Conservation (phyloP, 1,284 basidiomycete species). For the Cutaneotrichosporon cavernicola region DNA sequence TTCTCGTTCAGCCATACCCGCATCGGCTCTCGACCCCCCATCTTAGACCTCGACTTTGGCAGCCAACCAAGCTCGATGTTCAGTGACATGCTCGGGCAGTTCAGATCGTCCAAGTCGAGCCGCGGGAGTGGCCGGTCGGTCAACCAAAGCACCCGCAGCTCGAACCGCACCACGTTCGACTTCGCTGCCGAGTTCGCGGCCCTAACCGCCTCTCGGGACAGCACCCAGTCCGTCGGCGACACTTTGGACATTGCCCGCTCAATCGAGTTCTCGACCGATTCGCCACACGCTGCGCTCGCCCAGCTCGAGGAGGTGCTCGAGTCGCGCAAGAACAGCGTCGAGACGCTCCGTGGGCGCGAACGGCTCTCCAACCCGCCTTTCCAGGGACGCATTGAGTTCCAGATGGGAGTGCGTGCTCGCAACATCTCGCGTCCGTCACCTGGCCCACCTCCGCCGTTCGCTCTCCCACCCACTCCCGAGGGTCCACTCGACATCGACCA, state of each 20-base stretch:
- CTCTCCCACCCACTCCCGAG: slow-evolving; percentile 7
- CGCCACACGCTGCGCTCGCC: not conserved
- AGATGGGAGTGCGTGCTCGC: slow-evolving; percentile 30
- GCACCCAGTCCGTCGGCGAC: not conserved
- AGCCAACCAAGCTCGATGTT: slow-evolving; percentile 4
- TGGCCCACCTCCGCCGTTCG: slow-evolving; percentile 18
- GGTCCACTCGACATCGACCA: slow-evolving; percentile 21
- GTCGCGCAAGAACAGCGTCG: slow-evolving; percentile 4
- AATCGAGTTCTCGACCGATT: slow-evolving; percentile 14
- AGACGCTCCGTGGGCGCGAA: not conserved
- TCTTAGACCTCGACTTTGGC: slow-evolving; percentile 21
- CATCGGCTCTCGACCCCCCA: slow-evolving; percentile 18
- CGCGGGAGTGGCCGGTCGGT: not conserved
- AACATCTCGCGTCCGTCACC: not conserved
- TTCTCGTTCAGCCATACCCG: not conserved
- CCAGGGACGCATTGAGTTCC: slow-evolving; percentile 43
- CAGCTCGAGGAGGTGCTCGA: slow-evolving; percentile 16
- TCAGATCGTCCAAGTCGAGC: slow-evolving; percentile 4
- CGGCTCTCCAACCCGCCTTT: slow-evolving; percentile 28
- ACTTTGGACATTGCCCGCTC: not conserved
- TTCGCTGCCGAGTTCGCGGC: not conserved
- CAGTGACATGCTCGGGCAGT: not conserved
- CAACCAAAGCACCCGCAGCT: not conserved
- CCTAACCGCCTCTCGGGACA: not conserved
- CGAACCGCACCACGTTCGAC: slow-evolving; percentile 8